phyloP scores from a whole-genome alignment of 2,329 filamentous ascomycete species.

The Hortaea werneckii region DNA sequence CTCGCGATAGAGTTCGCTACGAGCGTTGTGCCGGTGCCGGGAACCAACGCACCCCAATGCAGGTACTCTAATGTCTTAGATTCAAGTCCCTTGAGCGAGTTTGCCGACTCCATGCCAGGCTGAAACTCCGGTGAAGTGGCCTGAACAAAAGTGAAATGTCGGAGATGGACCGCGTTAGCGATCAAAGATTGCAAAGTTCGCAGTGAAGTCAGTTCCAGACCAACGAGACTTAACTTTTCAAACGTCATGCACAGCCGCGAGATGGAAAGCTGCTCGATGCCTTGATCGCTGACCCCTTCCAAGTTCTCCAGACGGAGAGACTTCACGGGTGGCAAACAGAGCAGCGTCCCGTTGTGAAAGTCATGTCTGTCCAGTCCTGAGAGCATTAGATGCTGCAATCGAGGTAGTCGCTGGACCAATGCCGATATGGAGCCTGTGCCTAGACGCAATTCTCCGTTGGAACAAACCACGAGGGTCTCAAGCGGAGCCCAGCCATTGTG shows the following conservation, averaged over 20 bases:
- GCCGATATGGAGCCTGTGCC: slow-evolving; percentile 42
- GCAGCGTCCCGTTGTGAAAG: slow-evolving; percentile 45
- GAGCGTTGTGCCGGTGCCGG: slow-evolving; percentile 48
- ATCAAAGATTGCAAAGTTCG: slow-evolving; percentile 44
- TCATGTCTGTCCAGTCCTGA: slow-evolving; percentile 45
- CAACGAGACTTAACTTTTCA: slow-evolving; percentile 40
- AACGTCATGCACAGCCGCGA: slow-evolving; percentile 37
- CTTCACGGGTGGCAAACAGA: slow-evolving; percentile 41
- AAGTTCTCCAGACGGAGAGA: slow-evolving; percentile 48
- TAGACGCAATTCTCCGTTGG: slow-evolving; percentile 34
- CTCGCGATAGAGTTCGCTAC: slow-evolving; percentile 54
- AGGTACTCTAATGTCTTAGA: slow-evolving; percentile 41
- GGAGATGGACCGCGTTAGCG: slow-evolving; percentile 35
- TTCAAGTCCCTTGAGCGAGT: slow-evolving; percentile 27
- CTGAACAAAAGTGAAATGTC: slow-evolving; percentile 44
- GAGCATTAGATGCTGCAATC: slow-evolving; percentile 43
- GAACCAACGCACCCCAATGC: slow-evolving; percentile 52
- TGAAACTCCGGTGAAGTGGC: slow-evolving; percentile 38
- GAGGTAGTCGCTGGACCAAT: slow-evolving; percentile 43
- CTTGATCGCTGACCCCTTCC: slow-evolving; percentile 45
- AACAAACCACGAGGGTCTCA: slow-evolving; percentile 44
- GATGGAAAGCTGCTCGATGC: slow-evolving; percentile 40
- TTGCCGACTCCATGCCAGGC: slow-evolving; percentile 30
- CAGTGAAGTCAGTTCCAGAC: slow-evolving; percentile 44
- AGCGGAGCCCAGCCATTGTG: slow-evolving; percentile 43